These are phyloP conservation scores for Stagonosporopsis rhizophila DNA, from an alignment of 2,329 filamentous ascomycete genomes.

Conservation along the genomic window DNA sequence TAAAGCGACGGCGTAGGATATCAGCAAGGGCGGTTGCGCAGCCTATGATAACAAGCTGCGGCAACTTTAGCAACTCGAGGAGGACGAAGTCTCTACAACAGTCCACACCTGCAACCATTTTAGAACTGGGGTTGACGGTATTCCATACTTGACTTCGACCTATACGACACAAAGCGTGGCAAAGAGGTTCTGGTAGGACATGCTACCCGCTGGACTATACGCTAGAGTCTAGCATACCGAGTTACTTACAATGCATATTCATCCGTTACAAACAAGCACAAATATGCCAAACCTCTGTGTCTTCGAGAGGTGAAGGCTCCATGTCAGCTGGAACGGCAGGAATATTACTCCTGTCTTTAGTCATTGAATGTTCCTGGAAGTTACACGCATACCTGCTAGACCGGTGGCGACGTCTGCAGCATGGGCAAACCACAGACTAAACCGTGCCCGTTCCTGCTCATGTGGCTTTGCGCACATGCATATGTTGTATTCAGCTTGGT, in stretches of 20 bases:
- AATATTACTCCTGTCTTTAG: not conserved
- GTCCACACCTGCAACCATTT: slow-evolving; percentile 9
- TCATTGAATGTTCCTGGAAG: no score
- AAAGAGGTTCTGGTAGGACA: not conserved
- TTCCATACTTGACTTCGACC: not conserved
- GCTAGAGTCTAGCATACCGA: not conserved
- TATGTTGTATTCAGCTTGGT: no score
- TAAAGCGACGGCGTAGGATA: no score
- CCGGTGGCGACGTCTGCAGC: no score
- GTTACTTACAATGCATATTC: not conserved
- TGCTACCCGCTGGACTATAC: not conserved
- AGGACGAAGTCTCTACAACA: slow-evolving; percentile 3
- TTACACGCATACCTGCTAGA: no score
- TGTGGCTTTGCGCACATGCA: no score
- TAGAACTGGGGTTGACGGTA: not conserved
- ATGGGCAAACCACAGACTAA: no score
- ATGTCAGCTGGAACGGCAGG: not conserved
- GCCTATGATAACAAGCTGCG: no score
- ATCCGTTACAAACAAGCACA: not conserved
- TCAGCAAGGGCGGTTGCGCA: not conserved
- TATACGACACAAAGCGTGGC: slow-evolving; percentile 3
- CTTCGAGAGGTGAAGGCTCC: not conserved
- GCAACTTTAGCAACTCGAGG: no score
- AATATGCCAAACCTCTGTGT: not conserved
- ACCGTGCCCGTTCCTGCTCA: no score